These are phyloP conservation scores for Skeletonema menzelii DNA, from an alignment of 108 stramenopile species.

Conservation along the genomic window DNA sequence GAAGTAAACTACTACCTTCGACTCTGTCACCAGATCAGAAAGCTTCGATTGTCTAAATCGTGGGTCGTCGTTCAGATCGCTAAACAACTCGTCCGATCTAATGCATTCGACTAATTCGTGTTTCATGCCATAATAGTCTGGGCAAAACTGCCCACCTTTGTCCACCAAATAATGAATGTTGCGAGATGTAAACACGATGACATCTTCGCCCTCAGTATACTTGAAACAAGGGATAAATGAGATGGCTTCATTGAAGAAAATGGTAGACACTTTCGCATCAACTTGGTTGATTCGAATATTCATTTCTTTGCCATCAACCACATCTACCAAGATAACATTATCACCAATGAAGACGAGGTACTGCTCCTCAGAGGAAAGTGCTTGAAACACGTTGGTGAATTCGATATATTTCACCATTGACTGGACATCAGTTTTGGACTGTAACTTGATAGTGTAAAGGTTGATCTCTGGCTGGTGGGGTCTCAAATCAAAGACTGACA, in stretches of 20 bases:
- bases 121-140: slow-evolving; percentile 64
- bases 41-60: slow-evolving; percentile 35
- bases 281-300: slow-evolving; percentile 52
- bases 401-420: slow-evolving; percentile 63
- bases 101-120: slow-evolving; percentile 56
- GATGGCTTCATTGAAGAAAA: slow-evolving; percentile 57
- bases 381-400: slow-evolving; percentile 50
- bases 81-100: slow-evolving; percentile 32
- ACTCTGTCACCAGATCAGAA: slow-evolving; percentile 47
- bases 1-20: slow-evolving; percentile 54
- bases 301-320: slow-evolving; percentile 26
- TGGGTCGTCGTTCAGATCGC: slow-evolving; percentile 56
- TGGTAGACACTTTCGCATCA: slow-evolving; percentile 45
- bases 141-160: slow-evolving; percentile 52
- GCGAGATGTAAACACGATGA: slow-evolving; percentile 53
- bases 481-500: slow-evolving; percentile 51
- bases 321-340: slow-evolving; percentile 46
- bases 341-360: slow-evolving; percentile 59
- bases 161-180: slow-evolving; percentile 51
- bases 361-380: slow-evolving; percentile 38
- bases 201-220: slow-evolving; percentile 53
- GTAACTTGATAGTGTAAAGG: slow-evolving; percentile 45
- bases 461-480: slow-evolving; percentile 61
- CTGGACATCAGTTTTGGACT: slow-evolving; percentile 40
- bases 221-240: slow-evolving; percentile 63